phyloP scores from a whole-genome alignment of 768 basidiomycete genomes.

The Agrocybe pediades region DNA sequence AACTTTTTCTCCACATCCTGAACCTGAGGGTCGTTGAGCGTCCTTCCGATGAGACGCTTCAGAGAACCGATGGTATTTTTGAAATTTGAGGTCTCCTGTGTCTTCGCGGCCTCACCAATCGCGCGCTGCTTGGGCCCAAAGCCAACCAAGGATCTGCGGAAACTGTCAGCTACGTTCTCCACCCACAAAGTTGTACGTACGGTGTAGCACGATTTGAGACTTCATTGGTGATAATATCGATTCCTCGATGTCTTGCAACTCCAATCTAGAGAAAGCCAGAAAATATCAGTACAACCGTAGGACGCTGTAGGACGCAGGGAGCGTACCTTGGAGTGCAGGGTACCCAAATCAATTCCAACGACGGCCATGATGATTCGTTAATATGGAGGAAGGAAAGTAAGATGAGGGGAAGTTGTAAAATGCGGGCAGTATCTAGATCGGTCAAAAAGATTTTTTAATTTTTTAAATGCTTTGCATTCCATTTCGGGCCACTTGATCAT shows the following conservation, averaged over 20 bases:
- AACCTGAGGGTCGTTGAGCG: constrained; percentile 78
- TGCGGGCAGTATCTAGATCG: constrained; percentile 7
- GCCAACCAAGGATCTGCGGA: constrained; percentile 82
- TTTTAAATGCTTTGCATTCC: constrained; percentile 15
- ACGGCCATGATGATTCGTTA: constrained; percentile 67
- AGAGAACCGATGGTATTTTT: constrained; percentile 94
- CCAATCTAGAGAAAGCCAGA: constrained; percentile 65
- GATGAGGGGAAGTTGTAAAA: too few relatives aligned
- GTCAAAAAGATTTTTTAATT: constrained; percentile 12
- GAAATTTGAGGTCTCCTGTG: constrained; percentile 97
- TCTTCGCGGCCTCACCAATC: constrained; percentile 96
- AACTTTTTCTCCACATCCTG: constrained; percentile 87
- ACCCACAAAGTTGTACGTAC: constrained; percentile 49
- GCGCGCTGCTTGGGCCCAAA: constrained; percentile 90
- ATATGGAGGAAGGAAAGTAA: constrained; percentile 12
- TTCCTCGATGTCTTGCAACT: constrained; percentile 92
- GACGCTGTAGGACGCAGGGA: too few relatives aligned
- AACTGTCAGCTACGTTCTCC: constrained; percentile 24
- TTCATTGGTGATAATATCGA: constrained; percentile 98
- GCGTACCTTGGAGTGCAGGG: constrained; percentile 83
- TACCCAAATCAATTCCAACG: constrained; percentile 94
- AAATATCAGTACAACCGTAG: constrained; percentile 8
- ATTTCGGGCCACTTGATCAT: constrained; percentile 10
- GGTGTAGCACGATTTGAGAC: constrained; percentile 97
- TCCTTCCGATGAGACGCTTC: constrained; percentile 88